Conservation (phyloP, 768 basidiomycete species). For the Mycena crocata region DNA sequence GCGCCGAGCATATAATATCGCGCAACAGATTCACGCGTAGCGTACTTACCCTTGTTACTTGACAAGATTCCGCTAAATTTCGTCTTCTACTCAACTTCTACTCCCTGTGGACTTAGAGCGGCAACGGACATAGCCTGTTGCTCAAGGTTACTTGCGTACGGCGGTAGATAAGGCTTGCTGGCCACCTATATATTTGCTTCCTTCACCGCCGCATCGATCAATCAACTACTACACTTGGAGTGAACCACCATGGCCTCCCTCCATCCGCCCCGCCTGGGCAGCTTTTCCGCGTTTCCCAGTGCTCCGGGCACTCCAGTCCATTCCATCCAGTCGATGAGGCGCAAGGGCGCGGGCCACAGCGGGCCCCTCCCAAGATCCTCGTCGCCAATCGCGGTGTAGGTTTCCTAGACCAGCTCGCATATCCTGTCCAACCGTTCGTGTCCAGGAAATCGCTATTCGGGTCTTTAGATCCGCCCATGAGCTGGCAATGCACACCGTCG, state of each 20-base stretch:
- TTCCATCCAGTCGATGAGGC: constrained; percentile 90
- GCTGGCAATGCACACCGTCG: constrained; percentile 98
- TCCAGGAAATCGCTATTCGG: constrained; percentile 97
- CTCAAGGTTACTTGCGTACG: background rate
- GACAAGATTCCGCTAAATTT: background rate
- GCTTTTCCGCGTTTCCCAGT: constrained; percentile 80
- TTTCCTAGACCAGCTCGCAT: constrained; percentile 20
- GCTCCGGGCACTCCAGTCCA: constrained; percentile 88
- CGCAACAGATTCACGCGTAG: background rate
- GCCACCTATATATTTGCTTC: background rate
- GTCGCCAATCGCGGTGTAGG: constrained; percentile 93
- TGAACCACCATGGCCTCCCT: constrained; percentile 29
- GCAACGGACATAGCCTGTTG: background rate
- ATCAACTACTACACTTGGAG: background rate
- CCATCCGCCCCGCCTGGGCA: constrained; percentile 43
- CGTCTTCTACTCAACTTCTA: background rate
- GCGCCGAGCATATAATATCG: constrained; percentile 6
- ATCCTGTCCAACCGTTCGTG: constrained; percentile 23
- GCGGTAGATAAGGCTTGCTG: constrained; percentile 10
- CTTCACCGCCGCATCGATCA: background rate
- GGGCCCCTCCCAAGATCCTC: constrained; percentile 93
- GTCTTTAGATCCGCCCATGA: constrained; percentile 99
- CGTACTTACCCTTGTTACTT: background rate
- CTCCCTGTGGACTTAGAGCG: constrained; percentile 16
- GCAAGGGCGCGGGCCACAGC: constrained; percentile 90